Percentiles rank a stretch among this genome's conserved stretches.
Evolutionary conservation across 768 basidiomycete species (phyloP).

Genomic region (Kwoniella botswanensis): DNA sequence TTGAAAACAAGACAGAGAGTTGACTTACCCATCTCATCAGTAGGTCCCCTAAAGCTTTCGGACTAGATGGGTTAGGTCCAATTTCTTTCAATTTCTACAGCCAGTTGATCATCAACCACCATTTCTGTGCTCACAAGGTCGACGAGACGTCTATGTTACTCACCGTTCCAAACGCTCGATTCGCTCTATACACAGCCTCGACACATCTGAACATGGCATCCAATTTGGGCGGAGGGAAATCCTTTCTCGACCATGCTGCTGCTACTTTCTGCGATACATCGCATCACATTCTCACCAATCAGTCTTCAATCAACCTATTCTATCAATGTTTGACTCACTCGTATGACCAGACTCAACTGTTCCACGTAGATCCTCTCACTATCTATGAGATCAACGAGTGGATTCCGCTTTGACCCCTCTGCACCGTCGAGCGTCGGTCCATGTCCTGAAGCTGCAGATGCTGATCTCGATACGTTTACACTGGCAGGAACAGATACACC

Average conservation of each 20-base stretch:
- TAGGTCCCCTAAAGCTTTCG: constrained; percentile 91
- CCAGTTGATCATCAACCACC: constrained; percentile 4
- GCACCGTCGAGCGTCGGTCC: constrained; percentile 5
- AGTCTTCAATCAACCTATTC: not conserved
- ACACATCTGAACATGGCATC: constrained; percentile 94
- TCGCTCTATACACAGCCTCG: constrained; percentile 90
- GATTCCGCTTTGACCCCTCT: constrained; percentile 63
- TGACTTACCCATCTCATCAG: constrained; percentile 93
- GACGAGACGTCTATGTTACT: constrained; percentile 38
- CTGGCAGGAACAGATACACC: not conserved
- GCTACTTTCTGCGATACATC: constrained; percentile 76
- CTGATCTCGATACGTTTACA: constrained; percentile 13
- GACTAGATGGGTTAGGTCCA: constrained; percentile 86
- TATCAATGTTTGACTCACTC: constrained; percentile 66
- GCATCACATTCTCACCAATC: not conserved
- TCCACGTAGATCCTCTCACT: constrained; percentile 93
- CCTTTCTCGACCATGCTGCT: constrained; percentile 94
- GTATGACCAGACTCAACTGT: constrained; percentile 83
- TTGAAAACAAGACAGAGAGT: constrained; percentile 13
- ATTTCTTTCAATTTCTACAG: constrained; percentile 89
- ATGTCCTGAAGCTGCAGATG: constrained; percentile 9
- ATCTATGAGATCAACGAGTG: constrained; percentile 87
- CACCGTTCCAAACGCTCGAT: constrained; percentile 77
- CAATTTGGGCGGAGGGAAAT: constrained; percentile 88
- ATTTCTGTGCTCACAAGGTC: not conserved